Conservation (phyloP, 805 yeast species). For the Metschnikowia matae region DNA sequence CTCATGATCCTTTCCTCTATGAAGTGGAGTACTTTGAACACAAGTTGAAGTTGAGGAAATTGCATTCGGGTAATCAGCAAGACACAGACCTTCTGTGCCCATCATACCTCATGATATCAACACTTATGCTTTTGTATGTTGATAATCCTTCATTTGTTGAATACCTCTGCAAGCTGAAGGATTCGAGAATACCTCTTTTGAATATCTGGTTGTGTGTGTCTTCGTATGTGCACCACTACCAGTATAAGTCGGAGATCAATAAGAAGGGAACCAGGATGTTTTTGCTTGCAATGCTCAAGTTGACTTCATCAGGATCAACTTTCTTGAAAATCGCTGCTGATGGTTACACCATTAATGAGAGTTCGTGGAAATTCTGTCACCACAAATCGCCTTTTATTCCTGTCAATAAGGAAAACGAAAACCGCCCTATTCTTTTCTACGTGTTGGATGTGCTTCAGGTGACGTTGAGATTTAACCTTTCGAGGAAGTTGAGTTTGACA, state of each 20-base stretch:
- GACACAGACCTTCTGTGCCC: constrained; percentile 6
- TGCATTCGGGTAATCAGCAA: not conserved
- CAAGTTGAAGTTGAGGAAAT: constrained; percentile 6
- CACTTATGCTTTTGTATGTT: constrained; percentile 8
- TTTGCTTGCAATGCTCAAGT: constrained; percentile 24
- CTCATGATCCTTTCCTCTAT: constrained; percentile 16
- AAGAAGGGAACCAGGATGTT: constrained; percentile 25
- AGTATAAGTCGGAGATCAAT: constrained; percentile 25
- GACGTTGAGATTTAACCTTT: constrained; percentile 33
- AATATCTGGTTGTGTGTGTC: constrained; percentile 36
- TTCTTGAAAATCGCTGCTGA: constrained; percentile 5
- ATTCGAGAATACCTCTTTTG: constrained; percentile 5
- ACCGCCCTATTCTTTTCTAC: constrained; percentile 29
- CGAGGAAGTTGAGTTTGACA: constrained; percentile 30
- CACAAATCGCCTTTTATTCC: constrained; percentile 36
- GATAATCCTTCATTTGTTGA: constrained; percentile 10
- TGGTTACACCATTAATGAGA: constrained; percentile 26
- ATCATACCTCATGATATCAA: constrained; percentile 11
- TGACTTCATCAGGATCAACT: constrained; percentile 17
- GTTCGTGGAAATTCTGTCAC: constrained; percentile 41
- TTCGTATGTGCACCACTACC: constrained; percentile 38
- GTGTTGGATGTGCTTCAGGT: constrained; percentile 15
- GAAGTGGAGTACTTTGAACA: constrained; percentile 18
- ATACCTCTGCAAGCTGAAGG: constrained; percentile 2
- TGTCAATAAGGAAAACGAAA: constrained; percentile 4